Conservation (phyloP, 331 rosid species). For the Pyrus hybrid region DNA sequence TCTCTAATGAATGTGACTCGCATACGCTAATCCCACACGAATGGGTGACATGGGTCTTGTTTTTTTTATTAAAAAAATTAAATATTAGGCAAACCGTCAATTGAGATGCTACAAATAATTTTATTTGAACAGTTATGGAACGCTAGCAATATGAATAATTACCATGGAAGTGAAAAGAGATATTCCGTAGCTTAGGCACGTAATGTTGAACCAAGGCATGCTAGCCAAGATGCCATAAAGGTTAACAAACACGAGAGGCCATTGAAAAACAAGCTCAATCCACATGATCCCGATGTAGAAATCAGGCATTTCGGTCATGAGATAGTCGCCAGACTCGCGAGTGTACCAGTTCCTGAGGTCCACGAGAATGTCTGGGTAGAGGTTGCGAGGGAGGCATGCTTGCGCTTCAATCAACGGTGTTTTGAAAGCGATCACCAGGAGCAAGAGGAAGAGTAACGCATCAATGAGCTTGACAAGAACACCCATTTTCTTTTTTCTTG, state of each 20-base stretch:
- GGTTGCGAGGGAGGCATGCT: constrained; percentile 28
- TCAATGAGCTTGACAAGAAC: constrained; percentile 30
- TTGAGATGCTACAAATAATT: not conserved
- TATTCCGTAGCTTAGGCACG: constrained; percentile 61
- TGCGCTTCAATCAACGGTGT: constrained; percentile 54
- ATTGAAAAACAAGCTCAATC: constrained; percentile 58
- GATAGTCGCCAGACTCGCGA: constrained; percentile 39
- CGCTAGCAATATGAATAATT: not conserved
- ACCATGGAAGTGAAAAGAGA: constrained; percentile 54
- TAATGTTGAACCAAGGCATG: constrained; percentile 51
- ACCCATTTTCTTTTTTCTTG: constrained; percentile 29
- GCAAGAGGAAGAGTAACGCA: constrained; percentile 32
- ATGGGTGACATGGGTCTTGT: too few species aligned
- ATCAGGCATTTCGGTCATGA: constrained; percentile 42
- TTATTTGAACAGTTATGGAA: not conserved
- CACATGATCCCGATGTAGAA: constrained; percentile 54
- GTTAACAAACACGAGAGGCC: constrained; percentile 52
- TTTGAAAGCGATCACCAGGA: constrained; percentile 29
- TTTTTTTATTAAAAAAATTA: too few species aligned
- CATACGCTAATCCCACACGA: too few species aligned
- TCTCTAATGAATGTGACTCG: too few species aligned
- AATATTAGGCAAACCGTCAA: not conserved
- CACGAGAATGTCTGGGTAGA: constrained; percentile 39
- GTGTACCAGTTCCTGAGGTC: constrained; percentile 38
- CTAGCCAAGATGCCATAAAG: constrained; percentile 38